Percentiles rank a stretch among this genome's conserved stretches.
phyloP scores from a whole-genome alignment of 345 rosid species.

The Firmiana major region DNA sequence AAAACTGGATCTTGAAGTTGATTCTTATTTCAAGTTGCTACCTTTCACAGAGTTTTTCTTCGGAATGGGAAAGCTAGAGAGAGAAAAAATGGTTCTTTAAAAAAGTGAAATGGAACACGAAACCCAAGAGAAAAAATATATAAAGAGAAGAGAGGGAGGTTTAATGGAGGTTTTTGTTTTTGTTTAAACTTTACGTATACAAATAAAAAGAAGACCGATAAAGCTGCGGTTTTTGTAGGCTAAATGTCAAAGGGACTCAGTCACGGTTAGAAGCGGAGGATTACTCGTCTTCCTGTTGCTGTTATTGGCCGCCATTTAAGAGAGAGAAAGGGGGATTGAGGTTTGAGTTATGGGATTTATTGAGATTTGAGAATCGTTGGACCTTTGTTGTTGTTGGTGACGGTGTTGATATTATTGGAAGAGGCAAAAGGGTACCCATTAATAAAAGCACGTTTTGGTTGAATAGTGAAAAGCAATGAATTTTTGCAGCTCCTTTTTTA shows the following conservation, averaged over 20 bases:
- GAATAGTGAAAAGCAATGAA: constrained; percentile 17
- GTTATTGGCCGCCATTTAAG: constrained; percentile 41
- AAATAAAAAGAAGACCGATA: not conserved
- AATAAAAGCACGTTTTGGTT: constrained; percentile 36
- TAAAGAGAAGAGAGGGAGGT: constrained; percentile 25
- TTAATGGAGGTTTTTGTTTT: constrained; percentile 19
- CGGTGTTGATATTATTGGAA: constrained; percentile 16
- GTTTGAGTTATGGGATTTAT: constrained; percentile 3
- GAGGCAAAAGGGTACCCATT: constrained; percentile 2
- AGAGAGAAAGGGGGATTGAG: constrained; percentile 9
- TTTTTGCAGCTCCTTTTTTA: not conserved
- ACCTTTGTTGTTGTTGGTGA: constrained; percentile 25
- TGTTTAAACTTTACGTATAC: not conserved
- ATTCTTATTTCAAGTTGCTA: constrained; percentile 18
- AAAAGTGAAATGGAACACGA: constrained; percentile 41
- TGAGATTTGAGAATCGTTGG: constrained; percentile 26
- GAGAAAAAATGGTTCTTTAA: constrained; percentile 29
- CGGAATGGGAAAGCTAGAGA: constrained; percentile 24
- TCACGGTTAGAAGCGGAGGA: constrained; percentile 9
- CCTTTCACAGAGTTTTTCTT: constrained; percentile 22
- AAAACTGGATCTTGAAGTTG: constrained; percentile 27
- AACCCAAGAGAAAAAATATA: constrained; percentile 32
- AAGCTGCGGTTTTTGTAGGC: not conserved
- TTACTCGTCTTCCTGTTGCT: not conserved
- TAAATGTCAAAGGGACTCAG: constrained; percentile 23